These are phyloP conservation scores for Lasiodiplodia theobromae DNA, from an alignment of 2,329 filamentous ascomycete genomes.

Conservation along the genomic window DNA sequence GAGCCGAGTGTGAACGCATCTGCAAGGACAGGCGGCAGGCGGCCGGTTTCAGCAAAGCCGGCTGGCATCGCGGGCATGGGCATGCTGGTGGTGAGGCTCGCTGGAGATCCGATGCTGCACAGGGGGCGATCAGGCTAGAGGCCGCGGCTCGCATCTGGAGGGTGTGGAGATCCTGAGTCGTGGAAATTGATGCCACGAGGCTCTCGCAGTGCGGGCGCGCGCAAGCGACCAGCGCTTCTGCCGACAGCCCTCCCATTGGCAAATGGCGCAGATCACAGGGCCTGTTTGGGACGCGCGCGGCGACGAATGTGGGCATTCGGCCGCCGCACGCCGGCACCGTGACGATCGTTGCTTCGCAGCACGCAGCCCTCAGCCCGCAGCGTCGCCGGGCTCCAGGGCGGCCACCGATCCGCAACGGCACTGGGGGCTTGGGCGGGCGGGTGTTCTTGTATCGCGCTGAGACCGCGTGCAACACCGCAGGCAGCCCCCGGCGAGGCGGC, in stretches of 20 bases:
- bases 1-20: slow-evolving; percentile 18
- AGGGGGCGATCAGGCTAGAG: slow-evolving; percentile 24
- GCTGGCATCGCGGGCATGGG: slow-evolving; percentile 5
- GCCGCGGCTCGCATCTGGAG: slow-evolving; percentile 24
- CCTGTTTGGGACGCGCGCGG: not conserved
- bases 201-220: slow-evolving; percentile 2
- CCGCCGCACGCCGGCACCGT: not conserved
- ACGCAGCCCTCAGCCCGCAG: not conserved
- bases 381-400: not conserved
- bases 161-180: slow-evolving; percentile 27
- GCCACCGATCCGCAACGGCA: not conserved
- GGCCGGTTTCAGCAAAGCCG: slow-evolving; percentile 17
- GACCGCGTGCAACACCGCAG: slow-evolving; percentile 30
- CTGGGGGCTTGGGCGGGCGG: slow-evolving; percentile 11
- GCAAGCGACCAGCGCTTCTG: slow-evolving; percentile 8
- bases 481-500: slow-evolving; percentile 34
- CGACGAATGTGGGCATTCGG: not conserved
- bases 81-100: slow-evolving; percentile 1
- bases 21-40: slow-evolving; percentile 22
- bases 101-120: slow-evolving; percentile 26
- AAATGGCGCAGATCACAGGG: slow-evolving; percentile 27
- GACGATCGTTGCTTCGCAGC: slow-evolving; percentile 24
- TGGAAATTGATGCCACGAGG: slow-evolving; percentile 30
- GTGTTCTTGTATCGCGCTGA: slow-evolving; percentile 31
- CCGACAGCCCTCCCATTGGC: slow-evolving; percentile 5